Percentiles rank a stretch among this genome's conserved stretches.
Conservation (phyloP, 768 basidiomycete genomes). For the Clitopilus hobsonii region DNA sequence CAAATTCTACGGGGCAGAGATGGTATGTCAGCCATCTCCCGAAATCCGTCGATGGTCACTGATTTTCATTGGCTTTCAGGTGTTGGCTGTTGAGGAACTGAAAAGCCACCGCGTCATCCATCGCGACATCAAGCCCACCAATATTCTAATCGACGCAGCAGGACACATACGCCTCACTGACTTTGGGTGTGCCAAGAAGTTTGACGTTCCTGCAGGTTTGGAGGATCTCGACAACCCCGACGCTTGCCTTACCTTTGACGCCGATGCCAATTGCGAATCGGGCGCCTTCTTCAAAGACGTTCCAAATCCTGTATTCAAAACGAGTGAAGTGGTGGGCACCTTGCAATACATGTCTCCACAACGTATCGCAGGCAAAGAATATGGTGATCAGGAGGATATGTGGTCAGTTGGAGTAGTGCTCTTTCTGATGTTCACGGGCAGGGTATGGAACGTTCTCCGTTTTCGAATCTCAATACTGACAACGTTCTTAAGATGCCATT, state of each 20-base stretch:
- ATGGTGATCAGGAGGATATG: conserved; percentile 38
- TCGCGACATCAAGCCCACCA: conserved; percentile 18
- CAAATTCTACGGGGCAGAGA: conserved; percentile 16
- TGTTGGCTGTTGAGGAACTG: conserved; percentile 11
- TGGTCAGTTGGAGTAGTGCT: conserved; percentile 75
- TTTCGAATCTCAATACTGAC: neutral
- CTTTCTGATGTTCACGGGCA: conserved; percentile 59
- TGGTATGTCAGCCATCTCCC: conserved; percentile 14
- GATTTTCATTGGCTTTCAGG: conserved; percentile 1
- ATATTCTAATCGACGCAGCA: conserved; percentile 11
- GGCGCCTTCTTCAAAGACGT: conserved; percentile 3
- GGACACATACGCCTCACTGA: conserved; percentile 16
- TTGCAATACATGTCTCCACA: conserved; percentile 15
- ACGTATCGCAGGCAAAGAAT: conserved; percentile 10
- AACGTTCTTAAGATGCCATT: neutral
- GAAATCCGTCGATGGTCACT: neutral
- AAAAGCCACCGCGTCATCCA: conserved; percentile 12
- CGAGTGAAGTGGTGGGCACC: conserved; percentile 14
- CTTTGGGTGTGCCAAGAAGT: conserved; percentile 9
- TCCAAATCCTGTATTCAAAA: conserved; percentile 21
- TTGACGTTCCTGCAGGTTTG: conserved; percentile 1
- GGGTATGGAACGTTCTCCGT: conserved; percentile 10
- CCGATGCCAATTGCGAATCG: conserved; percentile 67
- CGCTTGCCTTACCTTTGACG: conserved; percentile 96
- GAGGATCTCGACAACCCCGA: conserved; percentile 84